phyloP scores from a whole-genome alignment of 2,329 filamentous ascomycete genomes.

The Decorospora gaudefroyi region DNA sequence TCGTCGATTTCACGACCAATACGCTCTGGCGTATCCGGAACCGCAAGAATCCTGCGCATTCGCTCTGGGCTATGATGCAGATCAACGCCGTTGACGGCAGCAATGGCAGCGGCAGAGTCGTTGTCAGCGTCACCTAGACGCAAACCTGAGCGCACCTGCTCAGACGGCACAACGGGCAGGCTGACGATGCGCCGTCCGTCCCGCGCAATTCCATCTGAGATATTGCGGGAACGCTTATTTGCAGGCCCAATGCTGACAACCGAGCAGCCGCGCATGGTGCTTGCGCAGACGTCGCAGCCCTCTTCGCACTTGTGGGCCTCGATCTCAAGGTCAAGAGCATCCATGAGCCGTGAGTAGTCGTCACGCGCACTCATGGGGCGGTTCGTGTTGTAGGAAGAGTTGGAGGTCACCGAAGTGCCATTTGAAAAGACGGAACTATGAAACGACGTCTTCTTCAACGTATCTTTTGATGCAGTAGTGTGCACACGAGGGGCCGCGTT shows the following conservation, averaged over 20 bases:
- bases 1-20: neutral
- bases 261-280: neutral
- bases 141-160: neutral
- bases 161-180: neutral
- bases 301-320: neutral
- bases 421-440: constrained; percentile 3
- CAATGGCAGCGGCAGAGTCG: too few species aligned
- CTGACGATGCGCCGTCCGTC: neutral
- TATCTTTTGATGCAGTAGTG: neutral
- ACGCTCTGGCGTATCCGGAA: too few species aligned
- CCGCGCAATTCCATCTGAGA: neutral
- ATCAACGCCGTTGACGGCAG: neutral
- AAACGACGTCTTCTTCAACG: neutral
- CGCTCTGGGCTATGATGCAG: neutral
- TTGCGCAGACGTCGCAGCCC: neutral
- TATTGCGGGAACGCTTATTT: neutral
- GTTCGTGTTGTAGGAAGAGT: constrained; percentile 9
- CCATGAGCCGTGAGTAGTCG: neutral
- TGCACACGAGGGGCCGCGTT: neutral
- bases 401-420: constrained; percentile 2
- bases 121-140: neutral
- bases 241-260: neutral
- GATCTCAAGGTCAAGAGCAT: neutral
- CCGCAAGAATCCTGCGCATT: too few species aligned
- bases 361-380: neutral